Base-by-base conservation (phyloP, 2,329 filamentous ascomycete genomes). In the Arachnomyces sp. region DNA sequence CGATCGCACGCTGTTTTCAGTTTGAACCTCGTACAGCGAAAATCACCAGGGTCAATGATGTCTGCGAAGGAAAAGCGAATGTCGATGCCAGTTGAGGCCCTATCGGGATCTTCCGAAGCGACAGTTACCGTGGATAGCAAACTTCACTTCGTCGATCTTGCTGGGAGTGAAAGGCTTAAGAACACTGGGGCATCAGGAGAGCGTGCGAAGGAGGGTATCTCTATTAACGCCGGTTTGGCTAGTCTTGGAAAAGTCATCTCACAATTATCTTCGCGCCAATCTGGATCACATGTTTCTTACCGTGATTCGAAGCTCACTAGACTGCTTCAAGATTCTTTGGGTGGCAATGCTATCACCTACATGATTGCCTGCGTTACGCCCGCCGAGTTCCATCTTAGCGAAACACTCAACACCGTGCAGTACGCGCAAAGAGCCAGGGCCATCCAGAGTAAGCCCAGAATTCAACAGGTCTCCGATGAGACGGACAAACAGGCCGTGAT, bases 291-390 rank as follows among this genome's bases (percentile, higher is more conserved):
- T 64, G 89, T 98, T 42, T 98, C 92, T 2, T 98, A 98, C 61
- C 86, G 92, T 48, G 92, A 98, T 66, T 96, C 92, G n/a, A 89
- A 88, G 60, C 79, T 98, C 52, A 98, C 92, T 8, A 83, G 92
- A 44, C 73, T 98, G 16, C 77, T 98, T 13, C 92, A 98, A 69
- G 92, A 98, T 64, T 98, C 92, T 0, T 74, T 98, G 4, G 92
- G 92, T 42, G 92, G 92, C 3, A 96, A 94, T 59, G 92, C 92
- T 28, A 94, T 95, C 59, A 98, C 92, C 1, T 98, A 96, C 67
- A 96, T 98, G 92, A 92, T 98, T 66, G 92, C 92, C 7, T 98
- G 92, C 65, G 89, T 98, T 21, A 98, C 90, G 1, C 90, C 89
- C 0, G 87, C 90, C 11, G 89, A 95, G 60, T 98, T 98, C 59